Evolutionary conservation across 345 rosid species (phyloP).

Genomic region (Eucalyptus fibrosa): DNA sequence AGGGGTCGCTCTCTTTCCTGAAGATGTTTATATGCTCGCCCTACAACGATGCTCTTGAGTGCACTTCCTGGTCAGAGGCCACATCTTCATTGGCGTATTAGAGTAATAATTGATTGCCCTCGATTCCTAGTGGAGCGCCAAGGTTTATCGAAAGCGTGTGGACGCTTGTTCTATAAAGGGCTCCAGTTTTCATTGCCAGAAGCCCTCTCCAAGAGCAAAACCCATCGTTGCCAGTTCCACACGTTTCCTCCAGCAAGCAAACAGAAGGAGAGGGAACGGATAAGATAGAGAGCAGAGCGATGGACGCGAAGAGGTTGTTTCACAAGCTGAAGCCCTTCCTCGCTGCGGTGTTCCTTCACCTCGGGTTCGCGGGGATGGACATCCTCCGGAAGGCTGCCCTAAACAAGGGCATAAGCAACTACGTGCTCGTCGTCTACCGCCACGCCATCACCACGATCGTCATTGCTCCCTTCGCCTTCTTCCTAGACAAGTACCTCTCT

Average conservation of each 20-base stretch:
- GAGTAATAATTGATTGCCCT: not conserved
- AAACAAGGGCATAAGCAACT: constrained; percentile 72
- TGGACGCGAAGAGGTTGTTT: not conserved
- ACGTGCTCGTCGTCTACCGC: constrained; percentile 71
- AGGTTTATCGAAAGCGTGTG: not conserved
- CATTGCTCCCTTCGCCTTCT: constrained; percentile 58
- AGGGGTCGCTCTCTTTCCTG: not conserved
- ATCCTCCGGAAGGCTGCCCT: constrained; percentile 61
- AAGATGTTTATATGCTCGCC: not conserved
- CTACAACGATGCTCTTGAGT: no score
- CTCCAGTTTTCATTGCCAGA: not conserved
- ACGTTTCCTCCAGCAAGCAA: not conserved
- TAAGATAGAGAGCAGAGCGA: not conserved
- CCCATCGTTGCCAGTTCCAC: not conserved
- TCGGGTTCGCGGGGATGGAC: constrained; percentile 75
- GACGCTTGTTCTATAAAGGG: not conserved
- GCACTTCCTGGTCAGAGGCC: not conserved
- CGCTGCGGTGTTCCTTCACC: constrained; percentile 53
- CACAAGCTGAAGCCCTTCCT: constrained; percentile 45
- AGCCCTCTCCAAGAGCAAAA: not conserved
- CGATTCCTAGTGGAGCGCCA: not conserved
- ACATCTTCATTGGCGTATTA: no score
- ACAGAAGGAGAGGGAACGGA: not conserved
- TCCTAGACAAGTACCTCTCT: constrained; percentile 39
- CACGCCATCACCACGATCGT: constrained; percentile 62